These are phyloP conservation scores for Coemansia brasiliensis DNA, from an alignment of 192 early-diverging fungal genomes.

Conservation along the genomic window DNA sequence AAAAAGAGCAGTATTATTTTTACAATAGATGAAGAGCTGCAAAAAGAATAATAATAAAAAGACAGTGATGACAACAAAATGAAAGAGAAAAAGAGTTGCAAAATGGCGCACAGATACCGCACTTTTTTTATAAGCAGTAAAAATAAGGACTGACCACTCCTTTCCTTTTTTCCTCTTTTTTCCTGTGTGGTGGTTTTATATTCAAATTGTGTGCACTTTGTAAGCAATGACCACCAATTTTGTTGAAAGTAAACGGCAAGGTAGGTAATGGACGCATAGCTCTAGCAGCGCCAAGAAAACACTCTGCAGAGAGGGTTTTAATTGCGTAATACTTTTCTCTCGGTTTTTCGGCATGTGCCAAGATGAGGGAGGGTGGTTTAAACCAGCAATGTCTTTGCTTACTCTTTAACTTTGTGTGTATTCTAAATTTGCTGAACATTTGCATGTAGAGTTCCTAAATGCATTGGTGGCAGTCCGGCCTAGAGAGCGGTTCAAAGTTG, in stretches of 20 bases:
- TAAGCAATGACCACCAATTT: constrained; percentile 35
- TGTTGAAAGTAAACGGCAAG: constrained; percentile 44
- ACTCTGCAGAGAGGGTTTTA: background rate
- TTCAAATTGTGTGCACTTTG: constrained; percentile 4
- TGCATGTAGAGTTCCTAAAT: constrained; percentile 51
- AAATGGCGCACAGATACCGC: no score
- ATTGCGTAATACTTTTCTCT: background rate
- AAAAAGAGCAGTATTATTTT: background rate
- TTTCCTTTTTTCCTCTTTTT: background rate
- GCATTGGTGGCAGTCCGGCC: constrained; percentile 48
- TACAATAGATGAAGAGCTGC: background rate
- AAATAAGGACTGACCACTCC: background rate
- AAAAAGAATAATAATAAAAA: background rate
- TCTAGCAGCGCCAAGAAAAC: background rate
- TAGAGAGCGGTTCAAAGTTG: constrained; percentile 48
- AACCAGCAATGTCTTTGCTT: background rate
- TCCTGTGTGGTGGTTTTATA: background rate
- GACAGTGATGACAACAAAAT: background rate
- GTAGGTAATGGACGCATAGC: constrained; percentile 17
- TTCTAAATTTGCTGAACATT: background rate
- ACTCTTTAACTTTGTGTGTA: background rate
- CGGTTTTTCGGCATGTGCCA: background rate
- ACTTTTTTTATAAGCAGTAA: background rate
- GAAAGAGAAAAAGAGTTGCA: background rate
- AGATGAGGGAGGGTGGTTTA: background rate